Base-by-base conservation (phyloP, 257 asterid genomes). In the Nicotiana undulata region DNA sequence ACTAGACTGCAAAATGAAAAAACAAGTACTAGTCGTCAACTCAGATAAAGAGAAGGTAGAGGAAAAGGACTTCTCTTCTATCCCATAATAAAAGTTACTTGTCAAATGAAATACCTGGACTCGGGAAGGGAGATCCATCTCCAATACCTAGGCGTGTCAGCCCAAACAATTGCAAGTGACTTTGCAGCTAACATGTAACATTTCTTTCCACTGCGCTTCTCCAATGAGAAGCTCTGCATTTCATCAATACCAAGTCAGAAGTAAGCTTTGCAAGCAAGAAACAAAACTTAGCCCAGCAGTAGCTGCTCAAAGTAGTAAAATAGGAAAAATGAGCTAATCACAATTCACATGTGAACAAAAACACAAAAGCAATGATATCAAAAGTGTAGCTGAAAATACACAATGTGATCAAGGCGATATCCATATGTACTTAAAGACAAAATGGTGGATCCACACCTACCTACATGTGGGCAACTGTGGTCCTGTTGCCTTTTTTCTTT, bases 101-200 rank as follows among this genome's bases (percentile, higher is more conserved):
- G 60, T 72, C 37, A 46, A 24, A 13, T 46, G 60, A 46, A 44
- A 12, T 90, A 94, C 98, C 98, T 93, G 77, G 97, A 92, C 68
- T 81, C 89, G 0, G 89, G 89, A 44, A 49, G 84, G 67, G 89
- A 46, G 74, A 80, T 63, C 93, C 94, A 93, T 58, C 66, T 80
- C 99, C 98, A 95, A 72, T 92, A 90, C 34, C 63, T 61, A 51
- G 90, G 88, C 10, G 93, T 84, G 66, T 89, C 92, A 3, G 89
- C 85, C 97, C 92, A 92, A 24, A 81, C 86, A 56, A 92, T 93
- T 5, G 3, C 5, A 32, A 93, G 89, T 8, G 90, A 94, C 84
- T 90, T 90, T 82, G 98, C 93, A 63, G 91, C 85, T 83, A 93
- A 84, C 94, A 90, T 90, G 84, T 56, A 93, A 83, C 92, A 88